Base-by-base conservation (phyloP, 176 grass and related monocot genomes). In the Themeda triandra region DNA sequence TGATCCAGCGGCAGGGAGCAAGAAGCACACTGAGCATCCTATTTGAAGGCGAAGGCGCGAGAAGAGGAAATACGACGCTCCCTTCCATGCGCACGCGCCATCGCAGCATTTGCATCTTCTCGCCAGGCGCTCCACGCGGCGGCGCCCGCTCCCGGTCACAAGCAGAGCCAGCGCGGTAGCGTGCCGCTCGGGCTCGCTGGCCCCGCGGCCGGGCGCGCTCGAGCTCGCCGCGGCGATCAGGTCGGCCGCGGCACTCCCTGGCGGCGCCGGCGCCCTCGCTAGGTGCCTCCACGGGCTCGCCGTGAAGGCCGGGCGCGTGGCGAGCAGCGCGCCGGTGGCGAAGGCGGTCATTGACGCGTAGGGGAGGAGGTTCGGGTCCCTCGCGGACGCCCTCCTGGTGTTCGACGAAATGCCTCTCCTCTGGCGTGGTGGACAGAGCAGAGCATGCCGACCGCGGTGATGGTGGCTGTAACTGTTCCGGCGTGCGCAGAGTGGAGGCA, bases 301-400 rank as follows among this genome's bases (percentile, higher is more conserved):
- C 1, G 53, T 89, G 63, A 96, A 84, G 80, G 36, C 64, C 35
- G 84, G 91, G 27, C 78, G 83, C 30, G 40, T 32, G 7, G 49
- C 63, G 21, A 79, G 73, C n/a, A 79, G 65, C 51, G 46, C 36
- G 33, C 67, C 83, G 13, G 91, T 93, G 33, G 85, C 83, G 23
- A 92, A 96, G 86, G 88, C 88, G 2, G 36, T 83, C 73, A 89
- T 96, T 83, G 88, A 89, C 66, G 82, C 82, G 88, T 93, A 93
- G 73, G 88, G 83, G 72, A 85, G 77, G 75, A 40, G 42, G 42
- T 4, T 32, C 4, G 87, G 82, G 23, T 45, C 74, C 37, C 69
- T 94, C 15, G 21, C 40, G 19, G 60, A 85, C 46, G 86, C 88
- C 44, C 80, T 69, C 72, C 39, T 21, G 36, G 27, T 96, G 79